phyloP scores from a whole-genome alignment of 2,329 filamentous ascomycete species.

The Zymoseptoria ardabiliae region DNA sequence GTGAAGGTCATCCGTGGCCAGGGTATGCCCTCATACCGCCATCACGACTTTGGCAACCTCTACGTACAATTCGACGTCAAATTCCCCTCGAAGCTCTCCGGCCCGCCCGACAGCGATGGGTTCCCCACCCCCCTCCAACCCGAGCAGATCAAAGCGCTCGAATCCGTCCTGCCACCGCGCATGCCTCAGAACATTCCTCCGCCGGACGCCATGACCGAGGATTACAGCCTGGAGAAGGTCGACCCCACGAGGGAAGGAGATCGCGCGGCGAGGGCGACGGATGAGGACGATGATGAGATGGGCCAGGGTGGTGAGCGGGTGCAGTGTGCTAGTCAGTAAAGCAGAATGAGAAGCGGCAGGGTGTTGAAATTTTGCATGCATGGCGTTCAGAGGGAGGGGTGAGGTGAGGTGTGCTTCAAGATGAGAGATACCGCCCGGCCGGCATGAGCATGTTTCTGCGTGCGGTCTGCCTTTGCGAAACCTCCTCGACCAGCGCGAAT shows the following conservation, averaged over 20 bases:
- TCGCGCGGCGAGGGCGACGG: constrained; percentile 54
- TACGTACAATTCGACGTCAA: constrained; percentile 98
- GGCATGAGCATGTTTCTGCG: not conserved
- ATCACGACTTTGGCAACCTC: constrained; percentile 92
- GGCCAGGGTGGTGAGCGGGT: constrained; percentile 66
- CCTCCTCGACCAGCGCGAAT: not conserved
- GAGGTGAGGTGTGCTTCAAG: not conserved
- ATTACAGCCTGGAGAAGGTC: constrained; percentile 77
- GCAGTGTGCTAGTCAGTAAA: constrained; percentile 82
- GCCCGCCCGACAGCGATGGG: constrained; percentile 34
- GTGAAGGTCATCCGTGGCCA: constrained; percentile 93
- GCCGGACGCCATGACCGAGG: constrained; percentile 81
- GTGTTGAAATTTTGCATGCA: not conserved
- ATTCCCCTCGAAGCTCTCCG: constrained; percentile 60
- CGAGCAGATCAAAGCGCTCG: constrained; percentile 69
- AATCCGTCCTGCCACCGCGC: constrained; percentile 73
- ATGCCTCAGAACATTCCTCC: constrained; percentile 61
- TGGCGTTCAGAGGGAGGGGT: not conserved
- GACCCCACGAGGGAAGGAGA: constrained; percentile 58
- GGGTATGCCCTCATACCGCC: constrained; percentile 92
- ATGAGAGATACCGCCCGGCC: not conserved
- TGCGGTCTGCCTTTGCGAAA: not conserved
- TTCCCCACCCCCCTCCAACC: constrained; percentile 42
- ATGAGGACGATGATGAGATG: constrained; percentile 55
- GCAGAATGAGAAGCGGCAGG: not conserved